Conservation (phyloP, 2,329 filamentous ascomycete genomes). For the Fusarium hostae region DNA sequence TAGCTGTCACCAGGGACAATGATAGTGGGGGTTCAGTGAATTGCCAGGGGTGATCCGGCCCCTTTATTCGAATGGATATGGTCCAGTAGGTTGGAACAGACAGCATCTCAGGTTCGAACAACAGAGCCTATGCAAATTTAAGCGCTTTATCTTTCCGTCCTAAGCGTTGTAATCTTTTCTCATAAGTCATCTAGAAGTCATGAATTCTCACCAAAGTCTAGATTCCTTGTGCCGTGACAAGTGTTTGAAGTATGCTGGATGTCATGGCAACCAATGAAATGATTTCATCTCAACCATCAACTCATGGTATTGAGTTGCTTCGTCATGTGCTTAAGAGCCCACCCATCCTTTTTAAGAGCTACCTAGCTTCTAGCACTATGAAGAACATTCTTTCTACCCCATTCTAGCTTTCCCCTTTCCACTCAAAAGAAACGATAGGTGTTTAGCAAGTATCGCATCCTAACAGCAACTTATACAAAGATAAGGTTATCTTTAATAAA, state of each 20-base stretch:
- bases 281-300: neutral
- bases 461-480: neutral
- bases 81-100: neutral
- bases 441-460: neutral
- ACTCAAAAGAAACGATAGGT: neutral
- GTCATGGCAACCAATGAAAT: neutral
- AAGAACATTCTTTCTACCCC: neutral
- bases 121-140: neutral
- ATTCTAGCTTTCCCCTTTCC: neutral
- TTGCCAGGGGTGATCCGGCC: neutral
- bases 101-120: neutral
- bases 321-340: neutral
- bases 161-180: neutral
- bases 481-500: neutral
- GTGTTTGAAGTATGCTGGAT: neutral
- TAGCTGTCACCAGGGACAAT: constrained; percentile 23
- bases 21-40: constrained; percentile 1
- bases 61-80: neutral
- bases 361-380: neutral
- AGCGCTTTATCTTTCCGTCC: neutral
- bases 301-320: neutral
- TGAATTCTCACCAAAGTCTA: no score
- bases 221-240: no score
- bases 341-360: neutral
- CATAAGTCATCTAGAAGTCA: neutral